Base-by-base conservation (phyloP, 495 filamentous ascomycete genomes). In the Aspergillus wentii region DNA sequence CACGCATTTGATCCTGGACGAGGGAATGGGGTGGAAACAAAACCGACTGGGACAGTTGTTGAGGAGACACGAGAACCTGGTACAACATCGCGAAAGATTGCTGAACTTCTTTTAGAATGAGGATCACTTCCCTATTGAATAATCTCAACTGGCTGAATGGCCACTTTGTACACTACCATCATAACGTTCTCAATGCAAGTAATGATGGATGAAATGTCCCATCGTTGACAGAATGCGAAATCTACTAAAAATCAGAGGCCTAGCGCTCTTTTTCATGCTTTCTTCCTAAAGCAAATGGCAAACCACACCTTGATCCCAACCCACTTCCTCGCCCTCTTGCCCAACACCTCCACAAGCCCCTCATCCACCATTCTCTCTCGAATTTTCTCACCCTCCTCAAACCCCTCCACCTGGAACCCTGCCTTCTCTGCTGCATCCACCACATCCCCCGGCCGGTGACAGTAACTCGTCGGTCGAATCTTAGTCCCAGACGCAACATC, bases 1-100 rank as follows among this genome's bases (percentile, higher is more conserved):
- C 60, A 88, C 86, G n/a, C 75, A 91, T 56, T 56, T 95, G 14
- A 71, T 96, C 20, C 54, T 94, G 42, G 75, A 83, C 44, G 64
- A 75, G 7, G 48, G 43, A 3, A 54, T 83, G 47, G 72, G 61
- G 3, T 88, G 82, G 84, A 71, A 65, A 43, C 64, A 69, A 20
- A 67, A 66, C 31, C 44, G 62, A 25, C 40, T 76, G 38, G 57
- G 34, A 16, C 54, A 62, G 36, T 40, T 62, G 34, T 48, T 79
- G 50, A 44, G 44, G 40, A 58, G 58, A 44, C 51, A 71, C 41
- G 38, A 54, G 30, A 77, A 75, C 34, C 64, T 82, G 38, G 69
- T 80, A 51, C 58, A 61, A 48, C 78, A 82, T 62, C 63, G 71
- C 16, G 57, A 71, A 32, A 62, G 69, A 47, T 61, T 80, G 30